Conservation (phyloP, 176 grass and related monocot genomes). For the Typha latifolia region DNA sequence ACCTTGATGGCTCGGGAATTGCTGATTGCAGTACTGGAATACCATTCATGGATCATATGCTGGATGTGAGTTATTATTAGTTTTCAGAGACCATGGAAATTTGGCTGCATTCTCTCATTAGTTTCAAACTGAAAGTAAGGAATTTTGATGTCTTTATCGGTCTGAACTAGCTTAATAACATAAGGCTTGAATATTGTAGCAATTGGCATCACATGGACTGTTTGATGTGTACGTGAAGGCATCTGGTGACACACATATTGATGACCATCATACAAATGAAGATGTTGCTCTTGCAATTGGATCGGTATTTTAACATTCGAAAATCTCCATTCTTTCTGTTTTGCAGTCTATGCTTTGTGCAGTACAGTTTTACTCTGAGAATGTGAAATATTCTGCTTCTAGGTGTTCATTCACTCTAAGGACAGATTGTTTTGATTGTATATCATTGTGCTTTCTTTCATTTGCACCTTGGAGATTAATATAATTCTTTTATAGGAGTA, state of each 20-base stretch:
- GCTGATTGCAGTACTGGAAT: slow-evolving; percentile 65
- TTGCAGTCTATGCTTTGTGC: not conserved
- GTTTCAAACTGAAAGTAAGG: not conserved
- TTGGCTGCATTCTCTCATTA: no score
- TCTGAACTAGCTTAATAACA: not conserved
- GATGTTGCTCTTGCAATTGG: slow-evolving; percentile 96
- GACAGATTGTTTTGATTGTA: not conserved
- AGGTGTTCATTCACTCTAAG: not conserved
- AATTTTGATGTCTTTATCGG: not conserved
- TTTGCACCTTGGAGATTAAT: not conserved
- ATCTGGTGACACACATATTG: slow-evolving; percentile 85
- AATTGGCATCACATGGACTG: slow-evolving; percentile 89
- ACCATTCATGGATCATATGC: slow-evolving; percentile 93
- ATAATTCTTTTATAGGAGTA: not conserved
- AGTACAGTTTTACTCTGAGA: not conserved
- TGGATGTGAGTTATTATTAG: slow-evolving; percentile 49
- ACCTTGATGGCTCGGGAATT: slow-evolving; percentile 77
- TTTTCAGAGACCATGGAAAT: not conserved
- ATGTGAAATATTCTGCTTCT: not conserved
- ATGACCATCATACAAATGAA: slow-evolving; percentile 98
- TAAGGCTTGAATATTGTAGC: slow-evolving; percentile 38
- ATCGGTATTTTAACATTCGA: slow-evolving; percentile 27
- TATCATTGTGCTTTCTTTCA: no score
- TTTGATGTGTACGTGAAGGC: slow-evolving; percentile 85
- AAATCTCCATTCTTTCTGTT: not conserved